Evolutionary conservation across 1,284 basidiomycete species (phyloP), one percentile per base, ranked within the genome.

Genomic region (Boletus sp.): DNA sequence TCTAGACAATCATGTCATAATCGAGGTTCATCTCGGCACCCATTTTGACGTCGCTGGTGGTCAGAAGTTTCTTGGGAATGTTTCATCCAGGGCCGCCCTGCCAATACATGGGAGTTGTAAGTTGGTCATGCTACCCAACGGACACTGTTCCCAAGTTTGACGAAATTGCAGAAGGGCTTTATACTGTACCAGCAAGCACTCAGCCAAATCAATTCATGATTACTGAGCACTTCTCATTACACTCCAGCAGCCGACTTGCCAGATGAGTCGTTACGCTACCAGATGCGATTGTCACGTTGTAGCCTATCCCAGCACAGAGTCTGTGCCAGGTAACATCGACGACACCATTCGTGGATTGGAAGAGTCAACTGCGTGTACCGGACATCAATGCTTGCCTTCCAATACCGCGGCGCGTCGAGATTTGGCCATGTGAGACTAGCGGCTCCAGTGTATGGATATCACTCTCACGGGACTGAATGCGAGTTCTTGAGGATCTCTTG

Each of bases 181-280:
- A 13, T 16, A n/a, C n/a, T n/a, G n/a, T 35, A 16, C 17, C 33
- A 13, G 33, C 33, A 35, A 16, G 14, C 33, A 35, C 33, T 35
- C 33, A 17, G 16, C 33, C 17, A 16, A 16, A 80, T 74, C 63
- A 84, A 70, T 7, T 76, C 80, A 65, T 88, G 87, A 59, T 86
- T 79, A 58, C 84, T n/a, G n/a, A n/a, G 73, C 6, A 85, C 81
- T 71, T 88, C 88, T 86, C 85, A 88, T 79, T 38, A 79, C 77
- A 9, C 83, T 80, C 86, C 86, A 88, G 65, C 80, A 83, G 30
- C 81, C 79, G 28, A 82, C 86, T 68, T 88, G 84, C 86, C 86
- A 88, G 52, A 88, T 84, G n/a, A n/a, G 69, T 88, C 86, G 67
- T 88, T 88, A 56, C 88, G 76, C 71, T 87, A 85, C 85, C 85